These are phyloP conservation scores for Eucalyptus marginata DNA, from an alignment of 345 rosid genomes.

Conservation along the genomic window DNA sequence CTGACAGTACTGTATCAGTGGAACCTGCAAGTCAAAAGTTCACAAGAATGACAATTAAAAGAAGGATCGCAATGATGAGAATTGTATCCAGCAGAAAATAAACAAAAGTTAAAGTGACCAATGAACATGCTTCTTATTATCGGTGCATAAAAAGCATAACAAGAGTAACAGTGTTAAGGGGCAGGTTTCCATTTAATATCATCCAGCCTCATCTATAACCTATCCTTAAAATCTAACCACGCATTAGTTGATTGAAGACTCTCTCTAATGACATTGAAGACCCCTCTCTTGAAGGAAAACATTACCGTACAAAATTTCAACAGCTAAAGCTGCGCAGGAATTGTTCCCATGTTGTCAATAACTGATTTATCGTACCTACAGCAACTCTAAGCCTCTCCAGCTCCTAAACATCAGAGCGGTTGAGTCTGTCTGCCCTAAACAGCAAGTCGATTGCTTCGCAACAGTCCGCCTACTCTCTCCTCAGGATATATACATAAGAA, in stretches of 20 bases:
- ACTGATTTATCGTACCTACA: background rate
- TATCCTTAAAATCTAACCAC: background rate
- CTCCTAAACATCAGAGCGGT: background rate
- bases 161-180: background rate
- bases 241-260: background rate
- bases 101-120: background rate
- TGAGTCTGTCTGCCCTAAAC: background rate
- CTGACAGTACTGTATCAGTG: constrained; percentile 75
- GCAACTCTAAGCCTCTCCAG: background rate
- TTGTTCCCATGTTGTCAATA: background rate
- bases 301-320: background rate
- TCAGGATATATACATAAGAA: background rate
- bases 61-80: background rate
- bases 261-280: background rate
- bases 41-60: background rate
- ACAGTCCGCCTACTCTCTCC: background rate
- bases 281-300: background rate
- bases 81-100: background rate
- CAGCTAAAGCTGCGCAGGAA: background rate
- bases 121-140: background rate
- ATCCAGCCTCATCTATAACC: background rate
- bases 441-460: background rate
- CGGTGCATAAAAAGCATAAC: background rate
- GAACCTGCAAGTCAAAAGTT: constrained; percentile 49
- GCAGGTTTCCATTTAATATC: background rate